Conservation (phyloP, 2,329 filamentous ascomycete species). For the Biscogniauxia marginata region DNA sequence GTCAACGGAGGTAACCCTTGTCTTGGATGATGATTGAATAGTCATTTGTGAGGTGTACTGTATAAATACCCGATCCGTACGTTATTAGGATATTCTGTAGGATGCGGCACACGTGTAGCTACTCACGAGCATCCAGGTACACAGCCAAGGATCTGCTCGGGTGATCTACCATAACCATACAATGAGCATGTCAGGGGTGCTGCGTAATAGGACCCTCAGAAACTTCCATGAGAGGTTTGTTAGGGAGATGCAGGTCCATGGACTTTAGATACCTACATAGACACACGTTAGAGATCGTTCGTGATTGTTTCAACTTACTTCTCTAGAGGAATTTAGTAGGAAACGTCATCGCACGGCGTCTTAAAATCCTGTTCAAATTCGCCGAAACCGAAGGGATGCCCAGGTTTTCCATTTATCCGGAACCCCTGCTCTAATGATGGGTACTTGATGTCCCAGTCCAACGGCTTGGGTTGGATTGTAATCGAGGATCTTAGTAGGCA, state of each 20-base stretch:
- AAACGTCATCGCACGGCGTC: constrained; percentile 14
- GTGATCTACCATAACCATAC: constrained; percentile 19
- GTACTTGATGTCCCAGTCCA: constrained; percentile 22
- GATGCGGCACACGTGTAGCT: neutral
- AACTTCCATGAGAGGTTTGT: neutral
- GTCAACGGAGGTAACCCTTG: neutral
- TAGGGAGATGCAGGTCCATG: neutral
- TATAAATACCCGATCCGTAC: neutral
- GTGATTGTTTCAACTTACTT: constrained; percentile 1
- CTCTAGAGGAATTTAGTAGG: constrained; percentile 5
- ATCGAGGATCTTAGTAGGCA: constrained; percentile 20
- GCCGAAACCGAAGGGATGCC: constrained; percentile 10
- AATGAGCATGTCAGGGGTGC: constrained; percentile 1
- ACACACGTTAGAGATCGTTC: neutral
- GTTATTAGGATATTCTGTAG: neutral
- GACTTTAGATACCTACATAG: neutral
- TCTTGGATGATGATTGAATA: neutral
- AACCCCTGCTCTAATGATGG: constrained; percentile 10
- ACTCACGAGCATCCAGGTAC: neutral
- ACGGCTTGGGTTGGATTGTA: constrained; percentile 21
- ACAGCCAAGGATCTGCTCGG: constrained; percentile 13
- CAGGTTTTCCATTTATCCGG: constrained; percentile 17
- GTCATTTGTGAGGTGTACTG: neutral
- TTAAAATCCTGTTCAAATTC: constrained; percentile 6
- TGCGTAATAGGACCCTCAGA: neutral